Percentiles rank a stretch among this genome's conserved stretches.
Conservation (phyloP, 164 flowering plant genomes). For the Vitis rotundifolia region DNA sequence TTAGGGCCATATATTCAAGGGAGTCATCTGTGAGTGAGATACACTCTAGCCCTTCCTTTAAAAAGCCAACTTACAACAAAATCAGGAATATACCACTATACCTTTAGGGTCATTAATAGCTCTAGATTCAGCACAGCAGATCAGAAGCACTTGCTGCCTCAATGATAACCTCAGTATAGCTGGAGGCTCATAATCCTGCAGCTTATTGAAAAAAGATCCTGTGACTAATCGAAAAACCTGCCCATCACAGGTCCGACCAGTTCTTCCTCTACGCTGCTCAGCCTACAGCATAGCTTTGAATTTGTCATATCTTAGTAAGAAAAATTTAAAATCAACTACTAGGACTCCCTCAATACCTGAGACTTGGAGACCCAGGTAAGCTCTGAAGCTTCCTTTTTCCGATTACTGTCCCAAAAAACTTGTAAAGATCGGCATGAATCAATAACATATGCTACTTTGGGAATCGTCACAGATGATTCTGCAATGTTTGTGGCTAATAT, state of each 20-base stretch:
- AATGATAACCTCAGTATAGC: constrained; percentile 74
- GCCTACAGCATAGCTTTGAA: constrained; percentile 52
- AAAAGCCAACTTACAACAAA: background rate
- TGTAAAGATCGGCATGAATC: constrained; percentile 95
- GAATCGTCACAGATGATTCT: constrained; percentile 98
- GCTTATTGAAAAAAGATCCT: constrained; percentile 58
- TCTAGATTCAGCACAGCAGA: constrained; percentile 84
- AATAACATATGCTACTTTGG: constrained; percentile 91
- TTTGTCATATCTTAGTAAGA: background rate
- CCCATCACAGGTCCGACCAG: constrained; percentile 98
- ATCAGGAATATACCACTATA: constrained; percentile 18
- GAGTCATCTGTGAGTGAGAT: background rate
- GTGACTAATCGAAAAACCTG: constrained; percentile 78
- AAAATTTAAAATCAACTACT: constrained; percentile 4
- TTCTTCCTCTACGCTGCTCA: constrained; percentile 92
- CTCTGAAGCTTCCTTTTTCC: constrained; percentile 66
- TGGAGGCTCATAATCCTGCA: constrained; percentile 70
- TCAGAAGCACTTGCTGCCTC: constrained; percentile 75
- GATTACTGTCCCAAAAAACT: constrained; percentile 73
- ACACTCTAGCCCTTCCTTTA: too few relatives aligned
- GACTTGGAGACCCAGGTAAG: constrained; percentile 96
- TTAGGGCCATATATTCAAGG: background rate
- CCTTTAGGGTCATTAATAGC: constrained; percentile 92
- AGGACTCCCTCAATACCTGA: constrained; percentile 59
- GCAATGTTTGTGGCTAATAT: constrained; percentile 98